Evolutionary conservation across 2,329 filamentous ascomycete species (phyloP), one percentile per base, ranked within the genome.

Genomic region (Fusarium verticillioides): DNA sequence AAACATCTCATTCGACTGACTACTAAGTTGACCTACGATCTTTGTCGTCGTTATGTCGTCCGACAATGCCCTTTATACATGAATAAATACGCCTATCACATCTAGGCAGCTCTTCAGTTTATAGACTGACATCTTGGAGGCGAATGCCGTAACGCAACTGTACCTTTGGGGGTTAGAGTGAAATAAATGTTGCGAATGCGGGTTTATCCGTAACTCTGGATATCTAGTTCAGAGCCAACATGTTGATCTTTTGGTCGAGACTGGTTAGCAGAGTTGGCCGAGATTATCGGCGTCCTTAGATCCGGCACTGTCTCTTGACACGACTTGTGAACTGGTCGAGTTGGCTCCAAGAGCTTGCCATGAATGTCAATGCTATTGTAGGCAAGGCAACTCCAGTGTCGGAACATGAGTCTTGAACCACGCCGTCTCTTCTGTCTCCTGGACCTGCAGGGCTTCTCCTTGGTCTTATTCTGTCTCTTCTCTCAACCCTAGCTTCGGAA

Each of bases 401-500:
- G 36, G 23, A 30, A 37, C 23, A 30, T 50, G 10, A 50, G 32
- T 18, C 46, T 37, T 54, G 50, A 58, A 62, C 43, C 50, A 44
- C 60, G 60, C 21, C 60, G 42, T n/a, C 42, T 36, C 36, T 46
- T 44, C 7, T 61, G 40, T 53, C 16, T 34, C 16, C 30, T 67
- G 21, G 39, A 60, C 16, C 30, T 67, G 21, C 43, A 60, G 62
- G 46, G 62, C 40, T 34, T 42, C 44, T 53, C 21, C 19, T 62
- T 43, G 47, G 49, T 37, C n/a, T 37, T 39, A n/a, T 47, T 49
- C 21, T 66, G 39, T 23, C 46, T 64, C 26, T 36, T 54, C 46
- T 67, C 46, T n/a, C 21, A 30, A 63, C 57, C 68, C 68, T 62
- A 69, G 69, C 52, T 26, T 56, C 69, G 69, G 69, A 34, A 56